Evolutionary conservation across 2,329 filamentous ascomycete species (phyloP).

Genomic region (Paramyrothecium roridum): DNA sequence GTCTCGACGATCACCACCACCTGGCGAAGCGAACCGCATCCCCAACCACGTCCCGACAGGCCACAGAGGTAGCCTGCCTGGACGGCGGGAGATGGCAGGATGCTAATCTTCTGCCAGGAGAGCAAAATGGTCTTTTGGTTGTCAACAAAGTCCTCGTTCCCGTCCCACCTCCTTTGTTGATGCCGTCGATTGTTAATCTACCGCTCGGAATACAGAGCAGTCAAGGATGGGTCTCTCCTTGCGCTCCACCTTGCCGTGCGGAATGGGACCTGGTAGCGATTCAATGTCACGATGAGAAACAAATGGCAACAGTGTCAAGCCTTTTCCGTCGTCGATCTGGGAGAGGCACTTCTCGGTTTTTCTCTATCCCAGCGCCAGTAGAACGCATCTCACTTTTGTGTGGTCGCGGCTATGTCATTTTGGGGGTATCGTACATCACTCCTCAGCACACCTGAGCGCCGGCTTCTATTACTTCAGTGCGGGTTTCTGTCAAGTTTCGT

Average conservation of each 20-base stretch:
- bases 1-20: conserved; percentile 39
- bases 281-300: too few relatives aligned
- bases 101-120: conserved; percentile 25
- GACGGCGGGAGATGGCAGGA: conserved; percentile 33
- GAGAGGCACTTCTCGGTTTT: neutral
- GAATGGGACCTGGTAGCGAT: conserved; percentile 29
- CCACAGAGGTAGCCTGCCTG: conserved; percentile 6
- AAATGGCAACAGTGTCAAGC: neutral
- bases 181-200: conserved; percentile 45
- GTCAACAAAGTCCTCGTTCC: conserved; percentile 25
- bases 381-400: neutral
- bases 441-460: conserved; percentile 4
- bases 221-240: conserved; percentile 73
- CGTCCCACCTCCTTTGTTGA: conserved; percentile 24
- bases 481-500: conserved; percentile 13
- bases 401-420: conserved; percentile 7
- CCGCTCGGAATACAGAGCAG: conserved; percentile 75
- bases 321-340: neutral
- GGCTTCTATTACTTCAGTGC: conserved; percentile 10
- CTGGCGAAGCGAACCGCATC: conserved; percentile 23
- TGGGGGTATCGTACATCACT: conserved; percentile 37
- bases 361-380: neutral
- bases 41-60: conserved; percentile 18
- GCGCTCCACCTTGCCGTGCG: conserved; percentile 74
- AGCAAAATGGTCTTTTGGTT: conserved; percentile 41